Evolutionary conservation across 2,329 filamentous ascomycete genomes (phyloP).

Genomic region (Aspergillus tanneri): DNA sequence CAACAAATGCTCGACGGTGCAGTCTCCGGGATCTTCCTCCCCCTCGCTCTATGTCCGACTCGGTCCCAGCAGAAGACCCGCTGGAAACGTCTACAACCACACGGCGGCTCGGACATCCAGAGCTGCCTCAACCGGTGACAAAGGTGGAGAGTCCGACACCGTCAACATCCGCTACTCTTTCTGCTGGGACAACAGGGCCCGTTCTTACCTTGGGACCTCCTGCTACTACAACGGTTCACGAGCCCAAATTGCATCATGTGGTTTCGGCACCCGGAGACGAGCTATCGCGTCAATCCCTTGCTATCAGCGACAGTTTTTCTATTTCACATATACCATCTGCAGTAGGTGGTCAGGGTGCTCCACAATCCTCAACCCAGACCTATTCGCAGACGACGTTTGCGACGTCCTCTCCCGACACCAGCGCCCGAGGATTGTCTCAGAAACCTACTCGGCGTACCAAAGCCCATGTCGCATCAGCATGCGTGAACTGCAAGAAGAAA

Average conservation of each 20-base stretch:
- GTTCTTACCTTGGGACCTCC: conserved; percentile 18
- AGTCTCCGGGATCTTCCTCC: conserved; percentile 41
- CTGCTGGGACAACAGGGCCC: conserved; percentile 11
- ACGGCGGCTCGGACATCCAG: conserved; percentile 32
- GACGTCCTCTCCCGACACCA: conserved; percentile 20
- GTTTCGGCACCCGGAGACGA: conserved; percentile 16
- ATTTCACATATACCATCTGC: conserved; percentile 19
- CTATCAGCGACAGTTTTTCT: conserved; percentile 21
- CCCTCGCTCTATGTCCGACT: conserved; percentile 47
- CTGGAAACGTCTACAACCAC: conserved; percentile 38
- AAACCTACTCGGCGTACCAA: conserved; percentile 47
- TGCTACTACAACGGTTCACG: conserved; percentile 12
- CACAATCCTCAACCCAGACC: conserved; percentile 21
- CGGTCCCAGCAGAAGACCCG: conserved; percentile 39
- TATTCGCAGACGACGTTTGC: conserved; percentile 29
- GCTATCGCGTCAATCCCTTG: conserved; percentile 17
- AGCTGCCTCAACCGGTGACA: conserved; percentile 25
- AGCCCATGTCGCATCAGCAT: conserved; percentile 50
- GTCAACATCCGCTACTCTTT: conserved; percentile 7
- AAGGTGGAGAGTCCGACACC: conserved; percentile 18
- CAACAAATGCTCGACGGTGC: conserved; percentile 40
- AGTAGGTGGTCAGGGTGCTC: conserved; percentile 20
- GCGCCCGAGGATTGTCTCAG: conserved; percentile 31
- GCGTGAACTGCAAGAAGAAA: conserved; percentile 51
- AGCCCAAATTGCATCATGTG: conserved; percentile 18